These are phyloP conservation scores for Leccinum longicurvipes DNA, from an alignment of 768 basidiomycete genomes.

Conservation along the genomic window DNA sequence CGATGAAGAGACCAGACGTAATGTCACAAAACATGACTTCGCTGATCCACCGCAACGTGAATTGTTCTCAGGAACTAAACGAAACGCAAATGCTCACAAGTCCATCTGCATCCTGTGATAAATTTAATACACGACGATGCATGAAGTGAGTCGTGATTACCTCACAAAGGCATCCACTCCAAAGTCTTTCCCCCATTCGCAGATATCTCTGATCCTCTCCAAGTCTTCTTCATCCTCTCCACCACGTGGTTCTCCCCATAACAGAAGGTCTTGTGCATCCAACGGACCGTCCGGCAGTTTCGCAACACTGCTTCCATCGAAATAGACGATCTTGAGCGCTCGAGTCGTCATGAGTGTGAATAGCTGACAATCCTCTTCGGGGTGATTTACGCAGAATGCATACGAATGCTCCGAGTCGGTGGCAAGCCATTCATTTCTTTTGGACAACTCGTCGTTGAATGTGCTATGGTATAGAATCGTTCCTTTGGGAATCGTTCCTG, in stretches of 20 bases:
- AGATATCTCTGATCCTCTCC: constrained; percentile 28
- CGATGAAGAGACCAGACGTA: constrained; percentile 34
- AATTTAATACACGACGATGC: constrained; percentile 9
- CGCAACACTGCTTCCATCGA: constrained; percentile 15
- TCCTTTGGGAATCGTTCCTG: constrained; percentile 30
- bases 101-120: constrained; percentile 44
- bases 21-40: constrained; percentile 48
- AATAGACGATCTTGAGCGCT: constrained; percentile 32
- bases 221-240: constrained; percentile 19
- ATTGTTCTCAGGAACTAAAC: background rate
- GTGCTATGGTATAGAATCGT: constrained; percentile 35
- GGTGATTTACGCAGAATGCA: constrained; percentile 31
- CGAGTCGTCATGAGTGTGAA: constrained; percentile 28
- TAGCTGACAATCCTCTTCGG: constrained; percentile 25
- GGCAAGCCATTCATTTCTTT: constrained; percentile 29
- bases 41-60: constrained; percentile 18
- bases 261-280: constrained; percentile 36
- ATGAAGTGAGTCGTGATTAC: constrained; percentile 23
- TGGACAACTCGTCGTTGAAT: constrained; percentile 15
- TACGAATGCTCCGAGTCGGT: constrained; percentile 35
- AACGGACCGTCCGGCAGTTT: constrained; percentile 17
- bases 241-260: constrained; percentile 26
- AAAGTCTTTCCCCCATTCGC: constrained; percentile 31
- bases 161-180: constrained; percentile 37
- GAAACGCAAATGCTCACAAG: constrained; percentile 36